Base-by-base conservation (phyloP, 345 rosid genomes). In the Eucalyptus pauciflora region DNA sequence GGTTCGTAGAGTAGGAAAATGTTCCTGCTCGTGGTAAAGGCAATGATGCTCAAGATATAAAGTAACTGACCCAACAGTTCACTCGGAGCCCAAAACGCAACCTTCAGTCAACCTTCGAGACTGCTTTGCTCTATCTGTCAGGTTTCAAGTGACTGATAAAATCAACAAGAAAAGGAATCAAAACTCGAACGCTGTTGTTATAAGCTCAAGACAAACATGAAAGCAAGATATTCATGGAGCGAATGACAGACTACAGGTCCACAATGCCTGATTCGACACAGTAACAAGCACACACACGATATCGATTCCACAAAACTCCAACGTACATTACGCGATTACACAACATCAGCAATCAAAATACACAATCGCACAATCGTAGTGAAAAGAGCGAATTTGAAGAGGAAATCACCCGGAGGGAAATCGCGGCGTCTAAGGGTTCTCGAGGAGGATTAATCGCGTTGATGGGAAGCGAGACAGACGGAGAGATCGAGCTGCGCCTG, bases 401-500 rank as follows among this genome's bases (percentile, higher is more conserved):
- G 83, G 48, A 41, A 76, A 76, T 76, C 85, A 76, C 85, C 85
- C 0, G 7, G 48, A 24, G 43, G 48, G 85, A 41, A 41, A 76
- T 76, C 29, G 48, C 29, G 27, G 48, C 24, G 2, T 76, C 48
- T 41, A 22, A 22, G 43, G 83, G 48, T 41, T 41, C 52, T 33
- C 50, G 15, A 76, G 50, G 45, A 79, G 43, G 17, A 14, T 83
- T 11, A 60, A 41, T 60, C 85, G 24, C 79, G 88, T 41, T 89
- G 96, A 89, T 87, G 94, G 18, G 94, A 91, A 43, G 95, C 87
- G 85, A 95, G 89, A 62, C 97, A 95, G 87, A 90, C n/a, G 69
- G 97, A 92, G 86, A 96, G 96, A n/a, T 95, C 94, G 24, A 94
- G 90, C 92, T 94, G 96, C 49, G 99, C 99, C 41, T 94, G 92